A percentile compares a stretch with the other conserved stretches of the same genome.
phyloP scores from a whole-genome alignment of 1,139 yeast genomes.

The Groenewaldozyma auringiensis region DNA sequence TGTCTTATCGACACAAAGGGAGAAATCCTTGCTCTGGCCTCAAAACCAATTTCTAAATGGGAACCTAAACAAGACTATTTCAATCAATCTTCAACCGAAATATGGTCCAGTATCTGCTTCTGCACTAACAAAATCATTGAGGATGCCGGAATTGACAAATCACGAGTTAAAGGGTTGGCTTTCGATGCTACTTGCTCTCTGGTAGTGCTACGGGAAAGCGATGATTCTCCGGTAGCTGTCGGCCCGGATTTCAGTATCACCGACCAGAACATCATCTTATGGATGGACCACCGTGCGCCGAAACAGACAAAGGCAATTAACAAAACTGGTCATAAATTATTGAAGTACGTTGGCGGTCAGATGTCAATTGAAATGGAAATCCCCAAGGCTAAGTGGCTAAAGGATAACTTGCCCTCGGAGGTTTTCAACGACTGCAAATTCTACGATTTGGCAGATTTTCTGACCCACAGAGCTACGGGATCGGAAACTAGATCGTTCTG shows the following conservation, averaged over 20 bases:
- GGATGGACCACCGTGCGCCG: conserved; percentile 99
- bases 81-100: conserved; percentile 81
- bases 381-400: conserved; percentile 95
- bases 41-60: conserved; percentile 65
- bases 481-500: conserved; percentile 79
- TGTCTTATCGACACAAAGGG: conserved; percentile 82
- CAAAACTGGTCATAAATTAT: conserved; percentile 65
- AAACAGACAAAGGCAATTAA: conserved; percentile 77
- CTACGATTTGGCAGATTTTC: conserved; percentile 84
- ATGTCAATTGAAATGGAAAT: conserved; percentile 98
- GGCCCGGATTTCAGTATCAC: conserved; percentile 79
- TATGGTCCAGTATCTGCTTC: conserved; percentile 81
- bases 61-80: conserved; percentile 42
- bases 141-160: conserved; percentile 65
- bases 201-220: conserved; percentile 62
- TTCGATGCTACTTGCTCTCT: conserved; percentile 97
- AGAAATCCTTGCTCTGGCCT: conserved; percentile 70
- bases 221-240: conserved; percentile 71
- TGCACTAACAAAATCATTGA: conserved; percentile 68
- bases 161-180: conserved; percentile 73
- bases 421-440: conserved; percentile 62
- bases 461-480: conserved; percentile 87
- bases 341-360: conserved; percentile 92
- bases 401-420: conserved; percentile 71
- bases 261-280: conserved; percentile 75